These are phyloP conservation scores for Monosporascus sp. DNA, from an alignment of 2,329 filamentous ascomycete species.

Conservation along the genomic window DNA sequence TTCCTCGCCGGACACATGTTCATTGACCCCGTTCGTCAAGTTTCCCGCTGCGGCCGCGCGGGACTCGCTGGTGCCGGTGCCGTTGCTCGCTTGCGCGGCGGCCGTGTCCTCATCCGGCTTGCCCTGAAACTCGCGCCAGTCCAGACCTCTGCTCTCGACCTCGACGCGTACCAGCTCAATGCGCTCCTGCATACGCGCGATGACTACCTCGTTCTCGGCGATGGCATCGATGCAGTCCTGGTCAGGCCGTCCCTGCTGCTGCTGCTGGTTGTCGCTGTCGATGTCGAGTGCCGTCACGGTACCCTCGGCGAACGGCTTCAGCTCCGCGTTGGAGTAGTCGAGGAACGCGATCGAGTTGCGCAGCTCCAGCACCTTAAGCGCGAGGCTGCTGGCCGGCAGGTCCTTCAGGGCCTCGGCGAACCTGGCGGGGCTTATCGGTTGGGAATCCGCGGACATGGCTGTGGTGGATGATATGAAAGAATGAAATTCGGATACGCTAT, in stretches of 20 bases:
- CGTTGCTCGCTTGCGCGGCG: background rate
- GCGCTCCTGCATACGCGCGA: conserved; percentile 61
- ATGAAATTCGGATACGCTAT: background rate
- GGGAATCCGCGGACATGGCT: conserved; percentile 56
- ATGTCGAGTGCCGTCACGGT: conserved; percentile 26
- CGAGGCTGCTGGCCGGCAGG: conserved; percentile 60
- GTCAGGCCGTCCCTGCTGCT: conserved; percentile 41
- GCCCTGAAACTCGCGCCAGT: conserved; percentile 52
- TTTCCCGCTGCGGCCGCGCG: conserved; percentile 1
- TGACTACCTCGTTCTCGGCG: conserved; percentile 63
- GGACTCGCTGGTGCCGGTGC: background rate
- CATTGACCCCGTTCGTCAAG: conserved; percentile 20
- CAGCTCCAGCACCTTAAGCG: conserved; percentile 70
- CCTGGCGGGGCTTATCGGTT: conserved; percentile 54
- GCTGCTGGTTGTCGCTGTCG: conserved; percentile 9
- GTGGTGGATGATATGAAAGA: background rate
- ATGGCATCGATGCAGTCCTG: conserved; percentile 70
- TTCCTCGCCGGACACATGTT: conserved; percentile 9
- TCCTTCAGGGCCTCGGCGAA: conserved; percentile 64
- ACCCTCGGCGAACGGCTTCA: conserved; percentile 60
- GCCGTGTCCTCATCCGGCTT: conserved; percentile 33
- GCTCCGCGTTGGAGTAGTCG: conserved; percentile 66
- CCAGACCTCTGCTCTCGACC: conserved; percentile 52
- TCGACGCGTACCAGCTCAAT: conserved; percentile 59
- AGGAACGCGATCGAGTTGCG: conserved; percentile 71